Evolutionary conservation across 1,284 basidiomycete genomes (phyloP), one percentile per base, ranked within the genome.

Genomic region (Meira nashicola): DNA sequence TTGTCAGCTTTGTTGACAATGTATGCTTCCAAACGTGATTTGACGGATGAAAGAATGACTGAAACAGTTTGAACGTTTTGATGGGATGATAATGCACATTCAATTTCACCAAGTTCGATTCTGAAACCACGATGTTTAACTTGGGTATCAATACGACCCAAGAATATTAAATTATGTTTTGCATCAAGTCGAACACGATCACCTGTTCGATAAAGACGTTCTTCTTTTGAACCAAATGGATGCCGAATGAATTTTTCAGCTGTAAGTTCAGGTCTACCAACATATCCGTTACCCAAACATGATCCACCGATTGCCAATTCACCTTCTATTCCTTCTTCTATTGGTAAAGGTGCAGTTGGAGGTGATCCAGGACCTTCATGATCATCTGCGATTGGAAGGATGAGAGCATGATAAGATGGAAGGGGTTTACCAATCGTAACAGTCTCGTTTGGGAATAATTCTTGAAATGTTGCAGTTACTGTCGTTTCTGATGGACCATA

Each of bases 91-190:
- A 55, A 33, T 9, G 39, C 21, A 10, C n/a, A 8, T 37, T 59
- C 53, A 11, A 76, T 74, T 51, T 76, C 76, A 21, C 75, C 74
- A 7, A 77, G 65, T 62, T 77, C 76, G 56, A 77, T 71, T n/a
- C 76, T 67, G 62, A 76, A 74, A 8, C 74, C 74, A 28, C 77
- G 77, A 49, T 77, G 63, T 62, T 78, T 78, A 59, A 78, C 71
- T 40, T 76, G 74, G n/a, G 57, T 55, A 43, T 47, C 52, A 39
- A 73, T 70, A 15, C 76, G 64, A 33, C 76, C 76, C 2, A 78
- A 65, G 51, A 68, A 76, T 49, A 70, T 67, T 52, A 77, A 58
- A 2, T 58, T 63, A 15, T 63, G 66, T 21, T 75, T 66, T 23
- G 50, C 54, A 33, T 71, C 54, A 52, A 78, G 60, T 12, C 71